A percentile compares a stretch with the other conserved stretches of the same genome.
Evolutionary conservation across 1,284 basidiomycete species (phyloP).

Genomic region (Ustilago bromivora): DNA sequence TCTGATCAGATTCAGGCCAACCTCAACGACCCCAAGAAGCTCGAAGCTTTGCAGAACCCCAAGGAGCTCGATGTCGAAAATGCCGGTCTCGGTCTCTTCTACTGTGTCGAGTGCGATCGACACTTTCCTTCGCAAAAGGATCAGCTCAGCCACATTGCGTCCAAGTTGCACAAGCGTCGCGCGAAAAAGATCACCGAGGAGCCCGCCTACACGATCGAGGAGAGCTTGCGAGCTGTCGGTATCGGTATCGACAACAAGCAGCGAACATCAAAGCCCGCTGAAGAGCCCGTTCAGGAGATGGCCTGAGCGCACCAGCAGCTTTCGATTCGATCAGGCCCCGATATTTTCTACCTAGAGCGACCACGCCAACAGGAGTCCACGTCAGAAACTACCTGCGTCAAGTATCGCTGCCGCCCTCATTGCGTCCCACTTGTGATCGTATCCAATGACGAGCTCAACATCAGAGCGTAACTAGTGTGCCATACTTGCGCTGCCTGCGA

Average conservation of each 20-base stretch:
- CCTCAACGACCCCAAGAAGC: slow-evolving; percentile 57
- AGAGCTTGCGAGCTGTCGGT: slow-evolving; percentile 62
- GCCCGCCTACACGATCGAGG: slow-evolving; percentile 66
- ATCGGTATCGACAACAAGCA: slow-evolving; percentile 67
- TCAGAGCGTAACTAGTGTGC: no score
- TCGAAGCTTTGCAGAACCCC: slow-evolving; percentile 59
- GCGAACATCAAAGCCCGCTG: slow-evolving; percentile 31
- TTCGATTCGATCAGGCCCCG: not conserved
- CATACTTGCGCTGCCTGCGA: no score
- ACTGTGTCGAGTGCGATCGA: slow-evolving; percentile 69
- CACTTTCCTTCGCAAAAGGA: slow-evolving; percentile 65
- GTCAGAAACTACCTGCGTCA: no score
- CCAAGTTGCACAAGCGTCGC: slow-evolving; percentile 67
- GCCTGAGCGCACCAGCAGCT: slow-evolving; percentile 16
- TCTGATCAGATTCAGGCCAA: slow-evolving; percentile 66
- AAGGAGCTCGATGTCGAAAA: slow-evolving; percentile 65
- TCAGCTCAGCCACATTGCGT: slow-evolving; percentile 60
- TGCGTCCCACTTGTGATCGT: no score
- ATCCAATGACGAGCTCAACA: no score
- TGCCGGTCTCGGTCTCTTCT: slow-evolving; percentile 69
- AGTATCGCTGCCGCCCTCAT: no score
- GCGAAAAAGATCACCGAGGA: slow-evolving; percentile 66
- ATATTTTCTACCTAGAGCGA: not conserved
- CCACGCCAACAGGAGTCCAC: no score
- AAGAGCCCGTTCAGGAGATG: slow-evolving; percentile 25